Evolutionary conservation across 2,329 filamentous ascomycete species (phyloP), one percentile per base, ranked within the genome.

Genomic region (Paecilomyces sp.): DNA sequence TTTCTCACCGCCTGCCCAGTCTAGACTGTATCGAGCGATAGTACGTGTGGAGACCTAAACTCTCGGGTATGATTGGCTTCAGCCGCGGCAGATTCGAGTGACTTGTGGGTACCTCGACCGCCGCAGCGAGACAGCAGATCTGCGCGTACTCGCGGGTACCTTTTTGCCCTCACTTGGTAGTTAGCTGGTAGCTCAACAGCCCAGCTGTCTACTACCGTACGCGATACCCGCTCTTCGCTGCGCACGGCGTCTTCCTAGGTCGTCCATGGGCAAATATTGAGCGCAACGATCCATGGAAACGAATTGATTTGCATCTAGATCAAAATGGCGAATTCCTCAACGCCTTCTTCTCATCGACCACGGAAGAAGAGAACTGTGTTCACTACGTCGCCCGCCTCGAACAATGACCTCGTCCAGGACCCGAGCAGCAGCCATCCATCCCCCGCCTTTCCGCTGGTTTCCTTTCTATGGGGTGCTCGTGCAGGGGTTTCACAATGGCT

Each of bases 391-490:
- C 68, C 71, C 50, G 72, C 72, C 60, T 74, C 74, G 33, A 77
- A 77, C 59, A 74, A 76, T 62, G 71, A 77, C 61, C 68, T 79
- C 54, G 74, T 75, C 33, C 57, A 80, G 61, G 77, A 82, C 62
- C 61, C 74, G 4, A 73, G 72, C 52, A 77, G 79, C 41, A 77
- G 79, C 56, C 72, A 74, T 55, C 75, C 80, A 59, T 75, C 74
- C 51, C 93, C 93, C 33, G 85, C 90, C 3, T 97, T 97, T 70
- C 93, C 94, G 50, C 83, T 99, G 24, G 92, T 91, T 1, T 88
- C 92, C n/a, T 93, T 99, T 70, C 84, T 99, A 56, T 96, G 93
- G 91, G 92, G 92, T 56, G 90, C 92, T 24, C 88, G 92, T 64
- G 88, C 88, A 57, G 77, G 77, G 18, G 89, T 89, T 0, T 96